These are phyloP conservation scores for Desmodesmus armatus DNA, from an alignment of 139 green algal species.

Conservation along the genomic window DNA sequence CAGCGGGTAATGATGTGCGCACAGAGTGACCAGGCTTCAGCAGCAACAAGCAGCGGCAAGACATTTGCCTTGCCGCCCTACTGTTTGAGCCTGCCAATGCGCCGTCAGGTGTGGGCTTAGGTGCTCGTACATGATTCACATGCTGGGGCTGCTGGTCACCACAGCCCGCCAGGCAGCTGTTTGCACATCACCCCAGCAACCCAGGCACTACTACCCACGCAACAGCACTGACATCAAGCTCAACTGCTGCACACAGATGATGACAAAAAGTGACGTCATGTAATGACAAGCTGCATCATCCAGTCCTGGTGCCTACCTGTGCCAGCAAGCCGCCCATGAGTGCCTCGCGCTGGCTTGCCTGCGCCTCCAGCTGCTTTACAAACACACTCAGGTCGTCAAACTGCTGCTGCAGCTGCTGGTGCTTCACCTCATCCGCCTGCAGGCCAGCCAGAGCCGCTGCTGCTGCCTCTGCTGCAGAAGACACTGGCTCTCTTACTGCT, in stretches of 20 bases:
- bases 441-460: background rate
- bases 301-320: background rate
- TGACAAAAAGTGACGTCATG: background rate
- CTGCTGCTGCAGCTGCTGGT: background rate
- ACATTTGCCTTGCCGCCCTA: too few relatives aligned
- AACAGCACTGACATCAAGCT: background rate
- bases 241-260: background rate
- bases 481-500: background rate
- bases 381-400: background rate
- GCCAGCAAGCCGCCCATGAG: conserved; percentile 17
- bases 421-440: background rate
- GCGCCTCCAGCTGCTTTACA: conserved; percentile 8
- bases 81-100: too few relatives aligned
- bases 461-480: background rate
- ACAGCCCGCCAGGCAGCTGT: too few relatives aligned
- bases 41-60: too few relatives aligned
- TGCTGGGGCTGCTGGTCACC: too few relatives aligned
- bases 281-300: background rate
- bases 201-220: too few relatives aligned
- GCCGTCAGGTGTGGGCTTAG: too few relatives aligned
- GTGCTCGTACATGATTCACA: too few relatives aligned
- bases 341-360: conserved; percentile 22
- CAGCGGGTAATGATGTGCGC: too few relatives aligned
- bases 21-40: too few relatives aligned
- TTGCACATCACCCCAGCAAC: too few relatives aligned